Evolutionary conservation across 2,329 filamentous ascomycete species (phyloP), one percentile per base, ranked within the genome.

Genomic region (Xylariomycetidae sp.): DNA sequence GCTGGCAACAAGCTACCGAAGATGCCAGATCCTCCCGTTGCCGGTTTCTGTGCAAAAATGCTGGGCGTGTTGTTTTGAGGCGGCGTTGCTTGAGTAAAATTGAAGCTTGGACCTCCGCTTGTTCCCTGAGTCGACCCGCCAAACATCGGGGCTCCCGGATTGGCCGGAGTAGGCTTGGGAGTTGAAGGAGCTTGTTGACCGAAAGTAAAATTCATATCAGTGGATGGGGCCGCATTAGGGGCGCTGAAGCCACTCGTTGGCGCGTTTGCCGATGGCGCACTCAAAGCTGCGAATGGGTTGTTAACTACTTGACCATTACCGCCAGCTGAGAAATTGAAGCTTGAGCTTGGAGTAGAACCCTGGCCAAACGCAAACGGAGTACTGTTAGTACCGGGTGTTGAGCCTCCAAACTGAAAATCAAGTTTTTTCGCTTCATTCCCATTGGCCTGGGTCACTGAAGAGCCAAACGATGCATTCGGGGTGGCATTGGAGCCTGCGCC

Each of bases 11-110:
- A 45, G 27, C 34, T 41, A 26, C 48, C 33, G 13, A 49, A 48
- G 30, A 49, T 34, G 22, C 42, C 44, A 11, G 42, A 39, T 25
- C 38, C 43, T 38, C 54, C 52, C 43, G 49, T 33, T 27, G 48
- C 36, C 37, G 52, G 34, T 43, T 48, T 48, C 37, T 53, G 45
- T 44, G 54, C 29, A 37, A 51, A 44, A n/a, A 49, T 49, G 19
- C 5, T 7, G 45, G 47, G 44, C 36, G 52, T 30, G 28, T 41
- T 43, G 42, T 40, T 45, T 31, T 54, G 41, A 36, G 42, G 34
- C 48, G 59, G 33, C 39, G 48, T 49, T 19, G 53, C 48, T 32
- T 40, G 46, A 36, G 43, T 63, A 56, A 56, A 70, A 59, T 44
- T 69, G 57, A 70, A 37, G 49, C 40, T 36, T 30, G 51, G 33